A percentile compares a stretch with the other conserved stretches of the same genome.
Evolutionary conservation across 2,329 filamentous ascomycete genomes (phyloP).

Genomic region (Aspergillus caelatus): DNA sequence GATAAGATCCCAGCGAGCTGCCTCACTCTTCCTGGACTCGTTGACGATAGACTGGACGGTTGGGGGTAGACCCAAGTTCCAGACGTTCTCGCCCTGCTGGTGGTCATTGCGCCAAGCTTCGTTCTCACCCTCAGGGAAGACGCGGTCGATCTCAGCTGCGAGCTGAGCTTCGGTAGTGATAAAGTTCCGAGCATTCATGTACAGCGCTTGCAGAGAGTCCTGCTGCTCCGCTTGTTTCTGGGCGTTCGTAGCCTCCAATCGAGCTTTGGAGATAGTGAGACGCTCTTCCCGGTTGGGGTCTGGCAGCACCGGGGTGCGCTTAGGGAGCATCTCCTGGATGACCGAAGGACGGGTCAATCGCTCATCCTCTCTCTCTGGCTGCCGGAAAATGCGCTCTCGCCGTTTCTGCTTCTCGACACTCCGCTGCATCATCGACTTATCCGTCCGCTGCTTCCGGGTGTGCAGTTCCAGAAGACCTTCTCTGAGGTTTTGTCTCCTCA

Average conservation of each 20-base stretch:
- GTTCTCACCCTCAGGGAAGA: conserved; percentile 69
- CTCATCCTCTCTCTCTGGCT: conserved; percentile 75
- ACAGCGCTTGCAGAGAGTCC: conserved; percentile 80
- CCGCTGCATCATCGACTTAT: conserved; percentile 39
- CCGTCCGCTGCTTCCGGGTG: conserved; percentile 59
- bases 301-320: conserved; percentile 56
- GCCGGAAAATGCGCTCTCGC: conserved; percentile 56
- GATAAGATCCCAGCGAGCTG: conserved; percentile 46
- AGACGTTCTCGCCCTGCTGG: conserved; percentile 51
- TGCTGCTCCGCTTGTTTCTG: conserved; percentile 63
- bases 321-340: conserved; percentile 52
- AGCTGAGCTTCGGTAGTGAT: conserved; percentile 82
- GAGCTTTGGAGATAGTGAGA: conserved; percentile 46
- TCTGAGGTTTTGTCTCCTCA: conserved; percentile 71
- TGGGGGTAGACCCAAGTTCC: conserved; percentile 53
- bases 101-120: conserved; percentile 47
- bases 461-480: conserved; percentile 72
- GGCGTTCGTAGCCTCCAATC: conserved; percentile 48
- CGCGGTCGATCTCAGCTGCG: conserved; percentile 68
- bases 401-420: conserved; percentile 54
- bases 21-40: conserved; percentile 35
- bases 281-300: conserved; percentile 66
- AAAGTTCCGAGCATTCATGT: conserved; percentile 84
- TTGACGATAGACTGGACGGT: conserved; percentile 37
- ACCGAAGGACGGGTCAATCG: conserved; percentile 72